Conservation (phyloP, 148 eudicot species). For the Heliamphora exappendiculata region DNA sequence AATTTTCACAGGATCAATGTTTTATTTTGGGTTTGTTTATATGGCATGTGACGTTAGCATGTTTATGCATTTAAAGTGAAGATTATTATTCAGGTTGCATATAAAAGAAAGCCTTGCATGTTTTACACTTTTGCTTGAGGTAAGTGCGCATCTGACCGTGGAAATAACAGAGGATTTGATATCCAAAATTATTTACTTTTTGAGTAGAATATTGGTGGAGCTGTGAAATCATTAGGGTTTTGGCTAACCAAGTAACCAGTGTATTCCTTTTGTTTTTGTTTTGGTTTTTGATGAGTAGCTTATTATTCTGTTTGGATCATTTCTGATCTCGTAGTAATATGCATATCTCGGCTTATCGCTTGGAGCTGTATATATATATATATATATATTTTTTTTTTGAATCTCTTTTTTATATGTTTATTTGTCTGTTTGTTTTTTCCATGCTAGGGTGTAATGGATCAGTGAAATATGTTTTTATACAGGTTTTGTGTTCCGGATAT, state of each 20-base stretch:
- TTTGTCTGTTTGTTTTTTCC: background rate
- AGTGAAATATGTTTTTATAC: conserved; percentile 8
- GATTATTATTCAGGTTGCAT: background rate
- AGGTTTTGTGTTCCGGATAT: conserved; percentile 74
- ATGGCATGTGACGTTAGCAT: background rate
- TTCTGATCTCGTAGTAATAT: background rate
- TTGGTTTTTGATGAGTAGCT: background rate
- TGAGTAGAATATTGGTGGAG: background rate
- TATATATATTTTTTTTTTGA: no score
- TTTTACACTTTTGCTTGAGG: background rate
- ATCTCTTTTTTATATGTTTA: background rate
- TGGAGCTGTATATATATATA: background rate
- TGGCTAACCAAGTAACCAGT: background rate
- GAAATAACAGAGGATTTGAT: background rate
- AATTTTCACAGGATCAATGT: background rate
- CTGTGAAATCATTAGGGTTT: background rate
- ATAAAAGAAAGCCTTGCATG: background rate
- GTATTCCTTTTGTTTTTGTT: background rate
- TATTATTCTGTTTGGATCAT: background rate
- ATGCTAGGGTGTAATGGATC: conserved; percentile 4
- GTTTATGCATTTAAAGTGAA: background rate
- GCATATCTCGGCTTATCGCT: background rate
- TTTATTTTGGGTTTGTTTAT: background rate
- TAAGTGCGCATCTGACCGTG: background rate
- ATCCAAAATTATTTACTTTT: background rate